phyloP scores from a whole-genome alignment of 192 early-diverging fungal genomes.

The Podila epicladia region DNA sequence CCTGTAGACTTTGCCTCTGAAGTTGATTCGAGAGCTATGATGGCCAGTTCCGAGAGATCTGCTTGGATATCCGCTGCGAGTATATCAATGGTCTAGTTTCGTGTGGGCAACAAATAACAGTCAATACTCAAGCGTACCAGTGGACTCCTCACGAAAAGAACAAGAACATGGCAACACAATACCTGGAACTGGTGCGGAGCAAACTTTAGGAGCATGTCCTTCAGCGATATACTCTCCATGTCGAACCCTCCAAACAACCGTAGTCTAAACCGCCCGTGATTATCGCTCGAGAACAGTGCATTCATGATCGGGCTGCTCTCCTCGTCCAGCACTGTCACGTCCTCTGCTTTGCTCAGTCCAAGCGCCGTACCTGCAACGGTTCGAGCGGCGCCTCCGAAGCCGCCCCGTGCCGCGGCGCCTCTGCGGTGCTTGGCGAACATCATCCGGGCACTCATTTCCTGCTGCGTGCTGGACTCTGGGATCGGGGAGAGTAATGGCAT shows the following conservation, averaged over 20 bases:
- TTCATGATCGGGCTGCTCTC: conserved; percentile 38
- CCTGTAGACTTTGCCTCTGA: not conserved
- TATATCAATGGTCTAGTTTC: conserved; percentile 8
- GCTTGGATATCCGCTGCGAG: conserved; percentile 15
- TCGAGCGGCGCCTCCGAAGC: not conserved
- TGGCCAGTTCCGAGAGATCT: conserved; percentile 21
- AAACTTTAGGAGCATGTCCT: conserved; percentile 5
- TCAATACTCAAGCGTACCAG: not conserved
- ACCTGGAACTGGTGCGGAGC: conserved; percentile 7
- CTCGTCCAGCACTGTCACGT: conserved; percentile 13
- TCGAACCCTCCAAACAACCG: conserved; percentile 35
- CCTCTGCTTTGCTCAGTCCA: not conserved
- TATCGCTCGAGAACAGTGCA: conserved; percentile 17
- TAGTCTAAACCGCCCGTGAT: conserved; percentile 6
- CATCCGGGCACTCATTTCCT: conserved; percentile 12
- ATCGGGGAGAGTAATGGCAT: conserved; percentile 26
- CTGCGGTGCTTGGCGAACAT: conserved; percentile 24
- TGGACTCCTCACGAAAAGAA: not conserved
- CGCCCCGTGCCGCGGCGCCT: not conserved
- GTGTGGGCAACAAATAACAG: no score
- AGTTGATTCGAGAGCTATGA: conserved; percentile 11
- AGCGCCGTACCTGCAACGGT: not conserved
- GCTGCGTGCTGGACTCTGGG: conserved; percentile 21
- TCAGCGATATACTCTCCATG: conserved; percentile 8
- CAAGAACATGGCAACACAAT: not conserved